phyloP scores from a whole-genome alignment of 1,139 yeast genomes.

The Candida dubliniensis region DNA sequence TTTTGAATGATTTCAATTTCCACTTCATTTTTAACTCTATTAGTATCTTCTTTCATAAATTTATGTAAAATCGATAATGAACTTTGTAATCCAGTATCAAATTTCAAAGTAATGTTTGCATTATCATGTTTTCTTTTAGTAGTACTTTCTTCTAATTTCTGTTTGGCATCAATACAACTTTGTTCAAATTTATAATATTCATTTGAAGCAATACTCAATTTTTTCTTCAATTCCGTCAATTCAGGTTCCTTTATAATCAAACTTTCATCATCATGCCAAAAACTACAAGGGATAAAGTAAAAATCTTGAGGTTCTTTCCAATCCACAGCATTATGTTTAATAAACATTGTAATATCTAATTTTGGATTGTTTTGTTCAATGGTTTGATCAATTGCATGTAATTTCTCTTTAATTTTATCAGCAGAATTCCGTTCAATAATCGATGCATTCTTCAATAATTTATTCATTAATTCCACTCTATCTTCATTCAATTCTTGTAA shows the following conservation, averaged over 20 bases:
- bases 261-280: slow-evolving; percentile 96
- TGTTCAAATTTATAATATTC: slow-evolving; percentile 46
- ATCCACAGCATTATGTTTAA: slow-evolving; percentile 72
- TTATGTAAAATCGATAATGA: slow-evolving; percentile 58
- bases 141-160: slow-evolving; percentile 50
- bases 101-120: slow-evolving; percentile 40
- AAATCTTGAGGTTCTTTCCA: slow-evolving; percentile 92
- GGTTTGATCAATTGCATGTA: slow-evolving; percentile 55
- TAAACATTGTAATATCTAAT: slow-evolving; percentile 86
- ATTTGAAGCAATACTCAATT: slow-evolving; percentile 50
- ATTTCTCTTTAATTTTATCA: slow-evolving; percentile 52
- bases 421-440: slow-evolving; percentile 60
- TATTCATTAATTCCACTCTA: slow-evolving; percentile 71
- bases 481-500: slow-evolving; percentile 83
- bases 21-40: slow-evolving; percentile 74
- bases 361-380: slow-evolving; percentile 71
- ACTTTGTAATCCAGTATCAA: slow-evolving; percentile 55
- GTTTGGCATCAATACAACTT: slow-evolving; percentile 48
- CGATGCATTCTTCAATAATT: slow-evolving; percentile 64
- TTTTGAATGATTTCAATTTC: slow-evolving; percentile 87
- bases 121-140: slow-evolving; percentile 33
- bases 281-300: slow-evolving; percentile 80
- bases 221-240: slow-evolving; percentile 61
- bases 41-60: slow-evolving; percentile 73
- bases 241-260: slow-evolving; percentile 66